Conservation (phyloP, 192 early-diverging fungal genomes). For the Fimicolochytrium jonesii region DNA sequence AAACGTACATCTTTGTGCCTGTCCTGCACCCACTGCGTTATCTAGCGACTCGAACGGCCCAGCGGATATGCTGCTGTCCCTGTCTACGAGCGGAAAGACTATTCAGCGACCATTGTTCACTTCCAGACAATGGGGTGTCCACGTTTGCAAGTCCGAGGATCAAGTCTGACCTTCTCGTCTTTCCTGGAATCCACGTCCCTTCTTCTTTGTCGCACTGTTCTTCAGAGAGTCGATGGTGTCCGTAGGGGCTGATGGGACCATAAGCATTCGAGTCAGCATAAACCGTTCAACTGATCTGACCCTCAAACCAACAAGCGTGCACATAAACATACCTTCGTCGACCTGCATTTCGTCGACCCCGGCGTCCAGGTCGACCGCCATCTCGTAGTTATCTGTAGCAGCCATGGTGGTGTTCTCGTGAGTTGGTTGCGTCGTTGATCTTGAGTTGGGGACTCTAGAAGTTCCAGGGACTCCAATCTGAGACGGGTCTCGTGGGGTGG, state of each 20-base stretch:
- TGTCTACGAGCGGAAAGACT: too few relatives aligned
- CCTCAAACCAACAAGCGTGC: too few relatives aligned
- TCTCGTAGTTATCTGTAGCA: slow-evolving; percentile 28
- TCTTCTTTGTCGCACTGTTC: slow-evolving; percentile 30
- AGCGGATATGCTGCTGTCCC: neutral
- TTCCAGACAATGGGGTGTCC: too few relatives aligned
- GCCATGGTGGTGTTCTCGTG: slow-evolving; percentile 22
- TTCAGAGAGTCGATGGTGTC: slow-evolving; percentile 23
- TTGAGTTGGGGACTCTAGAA: too few relatives aligned
- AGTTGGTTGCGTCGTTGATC: too few relatives aligned
- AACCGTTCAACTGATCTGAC: neutral
- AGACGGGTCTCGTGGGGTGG: too few relatives aligned
- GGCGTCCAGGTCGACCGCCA: slow-evolving; percentile 41
- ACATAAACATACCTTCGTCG: slow-evolving; percentile 30
- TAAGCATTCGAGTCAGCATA: neutral
- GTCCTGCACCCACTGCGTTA: slow-evolving; percentile 20
- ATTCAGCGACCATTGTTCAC: too few relatives aligned
- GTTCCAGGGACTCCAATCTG: too few relatives aligned
- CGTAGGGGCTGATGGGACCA: neutral
- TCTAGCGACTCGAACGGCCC: slow-evolving; percentile 38
- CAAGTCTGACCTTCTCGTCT: slow-evolving; percentile 20
- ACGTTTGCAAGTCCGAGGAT: too few relatives aligned
- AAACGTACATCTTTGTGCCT: slow-evolving; percentile 44
- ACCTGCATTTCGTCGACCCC: slow-evolving; percentile 40
- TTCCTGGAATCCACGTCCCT: slow-evolving; percentile 46